phyloP scores from a whole-genome alignment of 2,329 filamentous ascomycete genomes.

The Albifimbria verrucaria region DNA sequence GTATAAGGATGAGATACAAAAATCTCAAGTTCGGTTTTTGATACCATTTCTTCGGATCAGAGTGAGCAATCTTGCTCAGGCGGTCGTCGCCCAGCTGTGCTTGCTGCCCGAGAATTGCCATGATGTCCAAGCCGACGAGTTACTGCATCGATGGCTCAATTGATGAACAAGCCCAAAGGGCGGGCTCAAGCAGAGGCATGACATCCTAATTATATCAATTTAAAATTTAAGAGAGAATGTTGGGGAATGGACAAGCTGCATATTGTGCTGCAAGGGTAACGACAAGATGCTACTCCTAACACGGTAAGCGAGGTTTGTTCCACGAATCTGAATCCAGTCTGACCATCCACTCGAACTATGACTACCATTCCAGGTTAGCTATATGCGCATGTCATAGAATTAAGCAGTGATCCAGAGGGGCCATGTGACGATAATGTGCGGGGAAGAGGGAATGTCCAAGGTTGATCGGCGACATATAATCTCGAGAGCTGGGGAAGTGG shows the following conservation, averaged over 20 bases:
- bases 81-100: conserved; percentile 30
- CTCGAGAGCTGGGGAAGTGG: no score
- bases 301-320: neutral
- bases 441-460: no score
- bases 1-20: conserved; percentile 37
- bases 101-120: conserved; percentile 30
- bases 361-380: no score
- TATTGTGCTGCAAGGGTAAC: neutral
- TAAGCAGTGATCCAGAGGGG: no score
- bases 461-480: no score
- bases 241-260: neutral
- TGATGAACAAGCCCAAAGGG: neutral
- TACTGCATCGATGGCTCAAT: neutral
- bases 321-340: no score
- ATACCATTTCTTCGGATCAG: conserved; percentile 34
- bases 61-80: conserved; percentile 30
- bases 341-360: no score
- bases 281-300: neutral
- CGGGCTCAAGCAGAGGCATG: neutral
- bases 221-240: neutral
- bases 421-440: no score
- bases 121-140: conserved; percentile 6
- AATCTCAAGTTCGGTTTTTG: conserved; percentile 35
- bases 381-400: no score
- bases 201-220: no score